Conservation (phyloP, 495 filamentous ascomycete genomes). For the Gamarada debralockiae region DNA sequence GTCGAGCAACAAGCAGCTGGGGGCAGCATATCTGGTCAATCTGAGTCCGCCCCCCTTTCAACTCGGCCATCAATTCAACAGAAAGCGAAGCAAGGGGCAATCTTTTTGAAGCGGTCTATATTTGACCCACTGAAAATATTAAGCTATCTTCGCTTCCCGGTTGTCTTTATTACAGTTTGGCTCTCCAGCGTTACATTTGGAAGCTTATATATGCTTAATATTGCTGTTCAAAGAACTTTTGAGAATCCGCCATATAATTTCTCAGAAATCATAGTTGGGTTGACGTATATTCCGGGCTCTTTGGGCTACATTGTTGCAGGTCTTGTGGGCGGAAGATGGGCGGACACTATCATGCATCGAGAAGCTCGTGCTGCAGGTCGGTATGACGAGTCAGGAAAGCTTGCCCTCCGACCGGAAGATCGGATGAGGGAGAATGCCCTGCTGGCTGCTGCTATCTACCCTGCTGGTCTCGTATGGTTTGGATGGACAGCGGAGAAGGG, state of each 20-base stretch:
- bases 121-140: conserved; percentile 79
- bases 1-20: conserved; percentile 2
- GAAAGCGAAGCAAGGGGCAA: conserved; percentile 48
- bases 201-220: conserved; percentile 81
- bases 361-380: conserved; percentile 69
- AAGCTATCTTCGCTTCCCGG: conserved; percentile 71
- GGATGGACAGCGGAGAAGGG: conserved; percentile 45
- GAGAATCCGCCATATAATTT: conserved; percentile 70
- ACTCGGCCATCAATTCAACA: conserved; percentile 58
- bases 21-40: conserved; percentile 22
- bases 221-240: conserved; percentile 77
- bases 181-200: conserved; percentile 80
- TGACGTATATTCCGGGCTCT: conserved; percentile 78
- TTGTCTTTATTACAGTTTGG: conserved; percentile 76
- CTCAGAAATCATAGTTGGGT: conserved; percentile 66
- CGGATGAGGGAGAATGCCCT: conserved; percentile 87
- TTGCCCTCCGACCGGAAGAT: conserved; percentile 79
- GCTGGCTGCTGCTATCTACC: conserved; percentile 73
- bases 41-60: conserved; percentile 55
- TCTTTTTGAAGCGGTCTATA: conserved; percentile 59
- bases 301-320: conserved; percentile 75
- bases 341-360: conserved; percentile 83
- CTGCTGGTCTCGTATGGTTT: conserved; percentile 63
- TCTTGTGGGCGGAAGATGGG: conserved; percentile 77
- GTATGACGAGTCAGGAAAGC: conserved; percentile 66